A percentile compares a stretch with the other conserved stretches of the same genome.
Conservation (phyloP, 2,329 filamentous ascomycete genomes). For the Epichloe uncinata region DNA sequence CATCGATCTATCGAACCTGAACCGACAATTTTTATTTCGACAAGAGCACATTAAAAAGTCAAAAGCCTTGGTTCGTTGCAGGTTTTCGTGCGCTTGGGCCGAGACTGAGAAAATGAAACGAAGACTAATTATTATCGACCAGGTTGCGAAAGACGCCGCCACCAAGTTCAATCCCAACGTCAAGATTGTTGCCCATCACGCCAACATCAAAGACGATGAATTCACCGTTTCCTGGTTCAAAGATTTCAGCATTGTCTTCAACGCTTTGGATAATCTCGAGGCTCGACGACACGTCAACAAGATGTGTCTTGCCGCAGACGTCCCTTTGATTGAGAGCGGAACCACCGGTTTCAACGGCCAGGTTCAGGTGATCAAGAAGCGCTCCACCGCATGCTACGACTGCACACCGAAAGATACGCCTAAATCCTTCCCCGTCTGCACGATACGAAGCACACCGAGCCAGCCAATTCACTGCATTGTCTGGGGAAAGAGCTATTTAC, state of each 20-base stretch:
- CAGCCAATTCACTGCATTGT: conserved; percentile 98
- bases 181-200: conserved; percentile 78
- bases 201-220: conserved; percentile 81
- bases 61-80: conserved; percentile 66
- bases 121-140: conserved; percentile 10
- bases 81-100: neutral
- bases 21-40: conserved; percentile 92
- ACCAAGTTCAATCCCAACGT: conserved; percentile 80
- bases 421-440: conserved; percentile 92
- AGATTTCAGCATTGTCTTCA: conserved; percentile 77
- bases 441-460: conserved; percentile 88
- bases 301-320: conserved; percentile 87
- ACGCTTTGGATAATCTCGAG: conserved; percentile 91
- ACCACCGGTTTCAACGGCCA: conserved; percentile 97
- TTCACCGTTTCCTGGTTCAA: conserved; percentile 87
- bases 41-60: conserved; percentile 97
- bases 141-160: conserved; percentile 89
- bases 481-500: conserved; percentile 92
- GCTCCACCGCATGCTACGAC: conserved; percentile 89
- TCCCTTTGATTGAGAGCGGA: conserved; percentile 89
- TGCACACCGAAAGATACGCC: conserved; percentile 81
- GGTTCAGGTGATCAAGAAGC: conserved; percentile 91
- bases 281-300: conserved; percentile 89
- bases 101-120: neutral
- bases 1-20: conserved; percentile 94